Conservation (phyloP, 768 basidiomycete genomes). For the Tremella yokohamensis region DNA sequence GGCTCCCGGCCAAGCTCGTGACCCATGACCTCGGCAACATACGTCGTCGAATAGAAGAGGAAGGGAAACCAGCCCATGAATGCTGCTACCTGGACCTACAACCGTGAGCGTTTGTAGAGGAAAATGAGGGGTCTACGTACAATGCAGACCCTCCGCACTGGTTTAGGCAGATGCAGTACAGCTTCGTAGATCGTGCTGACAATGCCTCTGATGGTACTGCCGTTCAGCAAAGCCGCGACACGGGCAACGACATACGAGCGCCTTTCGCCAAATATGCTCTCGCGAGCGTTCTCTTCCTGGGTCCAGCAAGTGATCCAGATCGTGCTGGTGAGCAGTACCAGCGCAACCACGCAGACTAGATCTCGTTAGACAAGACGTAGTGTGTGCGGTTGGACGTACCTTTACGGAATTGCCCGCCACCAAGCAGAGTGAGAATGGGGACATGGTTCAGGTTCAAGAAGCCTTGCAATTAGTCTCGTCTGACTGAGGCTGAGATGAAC, state of each 20-base stretch:
- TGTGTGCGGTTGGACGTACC: conserved; percentile 20
- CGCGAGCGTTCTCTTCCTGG: conserved; percentile 64
- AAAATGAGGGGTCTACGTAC: conserved; percentile 14
- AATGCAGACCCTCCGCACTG: conserved; percentile 78
- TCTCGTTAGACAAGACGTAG: not conserved
- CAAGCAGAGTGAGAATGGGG: conserved; percentile 72
- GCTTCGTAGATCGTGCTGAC: conserved; percentile 72
- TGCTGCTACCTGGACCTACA: conserved; percentile 82
- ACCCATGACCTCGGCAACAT: conserved; percentile 91
- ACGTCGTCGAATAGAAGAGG: conserved; percentile 84
- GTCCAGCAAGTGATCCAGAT: conserved; percentile 84
- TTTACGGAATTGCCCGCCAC: conserved; percentile 91
- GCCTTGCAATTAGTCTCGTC: conserved; percentile 58
- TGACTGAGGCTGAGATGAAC: not conserved
- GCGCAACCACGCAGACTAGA: conserved; percentile 76
- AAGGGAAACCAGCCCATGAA: conserved; percentile 99
- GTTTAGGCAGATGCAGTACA: conserved; percentile 69
- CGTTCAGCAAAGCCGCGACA: conserved; percentile 8
- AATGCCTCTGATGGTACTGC: conserved; percentile 67
- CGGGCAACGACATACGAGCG: conserved; percentile 39
- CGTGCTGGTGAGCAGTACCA: conserved; percentile 70
- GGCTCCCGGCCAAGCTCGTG: conserved; percentile 69
- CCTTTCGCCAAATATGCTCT: conserved; percentile 51
- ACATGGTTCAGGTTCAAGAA: conserved; percentile 81
- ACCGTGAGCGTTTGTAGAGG: not conserved